phyloP scores from a whole-genome alignment of 2,329 filamentous ascomycete genomes.

The Ilyonectria sp. region DNA sequence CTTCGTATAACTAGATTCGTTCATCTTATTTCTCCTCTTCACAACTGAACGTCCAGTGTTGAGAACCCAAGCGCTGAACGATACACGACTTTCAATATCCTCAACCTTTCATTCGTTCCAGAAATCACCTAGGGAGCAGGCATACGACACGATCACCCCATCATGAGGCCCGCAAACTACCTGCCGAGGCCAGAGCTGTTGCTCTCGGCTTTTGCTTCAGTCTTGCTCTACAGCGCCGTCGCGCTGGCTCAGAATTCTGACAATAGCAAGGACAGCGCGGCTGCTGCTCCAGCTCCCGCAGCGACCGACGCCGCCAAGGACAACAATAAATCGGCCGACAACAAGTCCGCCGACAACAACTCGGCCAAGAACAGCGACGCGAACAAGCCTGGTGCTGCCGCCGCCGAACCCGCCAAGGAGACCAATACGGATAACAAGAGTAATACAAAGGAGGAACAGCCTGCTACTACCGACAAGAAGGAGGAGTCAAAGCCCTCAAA shows the following conservation, averaged over 20 bases:
- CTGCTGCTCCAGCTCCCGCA: too few species aligned
- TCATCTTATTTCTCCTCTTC: too few species aligned
- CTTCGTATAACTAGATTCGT: too few species aligned
- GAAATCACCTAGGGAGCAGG: too few species aligned
- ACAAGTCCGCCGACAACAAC: not conserved
- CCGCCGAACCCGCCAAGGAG: constrained; percentile 33
- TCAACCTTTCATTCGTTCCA: too few species aligned
- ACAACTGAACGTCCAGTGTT: too few species aligned
- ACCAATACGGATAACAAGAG: constrained; percentile 24
- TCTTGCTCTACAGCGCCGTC: constrained; percentile 50
- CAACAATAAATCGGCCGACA: not conserved
- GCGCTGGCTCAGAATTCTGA: constrained; percentile 52
- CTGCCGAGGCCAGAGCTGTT: constrained; percentile 46
- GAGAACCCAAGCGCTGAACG: too few species aligned
- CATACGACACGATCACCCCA: constrained; percentile 9
- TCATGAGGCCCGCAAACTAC: constrained; percentile 49
- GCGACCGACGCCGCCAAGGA: too few species aligned
- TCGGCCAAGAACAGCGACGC: too few species aligned
- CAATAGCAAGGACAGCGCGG: constrained; percentile 33
- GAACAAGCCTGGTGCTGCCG: not conserved
- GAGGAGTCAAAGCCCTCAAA: too few species aligned
- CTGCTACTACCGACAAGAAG: constrained; percentile 39
- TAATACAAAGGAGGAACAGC: constrained; percentile 12
- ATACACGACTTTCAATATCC: too few species aligned
- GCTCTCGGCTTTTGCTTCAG: constrained; percentile 38